Evolutionary conservation across 441 rosid species (phyloP).

Genomic region (Erodium moschatum): DNA sequence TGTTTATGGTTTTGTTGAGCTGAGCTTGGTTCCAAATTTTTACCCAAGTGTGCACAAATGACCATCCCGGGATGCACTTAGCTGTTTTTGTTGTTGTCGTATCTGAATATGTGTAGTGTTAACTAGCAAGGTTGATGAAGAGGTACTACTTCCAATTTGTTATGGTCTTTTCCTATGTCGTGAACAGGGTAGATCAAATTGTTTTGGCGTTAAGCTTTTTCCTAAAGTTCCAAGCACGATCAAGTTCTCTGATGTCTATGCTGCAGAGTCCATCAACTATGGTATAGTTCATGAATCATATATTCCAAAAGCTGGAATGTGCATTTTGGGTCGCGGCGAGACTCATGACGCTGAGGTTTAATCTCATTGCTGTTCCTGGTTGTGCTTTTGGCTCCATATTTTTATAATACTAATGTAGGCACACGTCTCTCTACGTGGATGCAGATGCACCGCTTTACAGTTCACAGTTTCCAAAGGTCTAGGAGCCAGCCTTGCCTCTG

Average conservation of each 20-base stretch:
- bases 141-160: conserved; percentile 12
- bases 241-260: conserved; percentile 54
- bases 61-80: not conserved
- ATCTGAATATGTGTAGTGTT: conserved; percentile 3
- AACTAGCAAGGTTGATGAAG: conserved; percentile 8
- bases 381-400: not conserved
- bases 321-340: conserved; percentile 28
- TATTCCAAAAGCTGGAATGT: conserved; percentile 30
- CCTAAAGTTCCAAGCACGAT: conserved; percentile 33
- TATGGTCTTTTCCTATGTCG: conserved; percentile 19
- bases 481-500: conserved; percentile 55
- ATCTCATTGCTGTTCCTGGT: conserved; percentile 12
- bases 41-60: not conserved
- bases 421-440: conserved; percentile 12
- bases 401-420: conserved; percentile 10
- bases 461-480: conserved; percentile 48
- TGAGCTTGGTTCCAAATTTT: not conserved
- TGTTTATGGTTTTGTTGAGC: not conserved
- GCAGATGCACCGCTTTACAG: conserved; percentile 60
- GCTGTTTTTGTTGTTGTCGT: not conserved
- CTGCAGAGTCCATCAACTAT: conserved; percentile 42
- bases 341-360: conserved; percentile 42
- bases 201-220: conserved; percentile 40
- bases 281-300: conserved; percentile 34
- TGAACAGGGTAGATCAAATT: conserved; percentile 42